Evolutionary conservation across 2,329 filamentous ascomycete species (phyloP), one percentile per base, ranked within the genome.

Genomic region (Escovopsis sp.): DNA sequence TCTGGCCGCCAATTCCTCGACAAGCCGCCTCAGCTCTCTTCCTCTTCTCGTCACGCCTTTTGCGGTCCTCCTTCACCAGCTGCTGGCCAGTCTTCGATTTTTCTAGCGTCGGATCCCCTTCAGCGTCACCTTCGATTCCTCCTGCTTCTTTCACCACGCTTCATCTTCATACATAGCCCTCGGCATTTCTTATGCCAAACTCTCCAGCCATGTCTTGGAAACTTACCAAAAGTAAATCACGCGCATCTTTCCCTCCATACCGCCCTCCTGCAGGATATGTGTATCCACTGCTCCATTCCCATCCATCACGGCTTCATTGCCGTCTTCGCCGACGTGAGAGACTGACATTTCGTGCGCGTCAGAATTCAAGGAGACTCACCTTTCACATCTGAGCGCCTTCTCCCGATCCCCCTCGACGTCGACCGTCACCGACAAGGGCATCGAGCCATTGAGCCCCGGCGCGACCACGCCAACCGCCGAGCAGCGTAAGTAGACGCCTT

Each of bases 341-440:
- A 27, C 15, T 27, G 33, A 34, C 33, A 14, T 23, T n/a, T 9
- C 18, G n/a, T 31, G 18, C 41, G 31, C 21, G 21, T 25, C 41
- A 62, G 58, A 96, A 64, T 72, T 98, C 57, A 96, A 96, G 70
- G 88, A 96, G 63, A 96, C 88, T 56, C 90, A 96, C 66, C 68
- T 96, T 54, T 84, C 84, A 44, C 84, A 87, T 51, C 70, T 94
- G 49, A 86, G 80, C 61, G 80, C 82, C 46, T 94, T 94, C 62
- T 86, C 86, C 46, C 81, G 88, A 51, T 90, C 86, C 33, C 86
- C 88, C 21, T 94, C 88, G 31, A 88, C 87, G 35, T 88, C 86
- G 10, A 93, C 87, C 47, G 86, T 94, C 56, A 83, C 68, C 46
- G 68, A 73, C 41, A 72, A 75, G 52, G 68, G 78, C 39, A 72